Conservation (phyloP, 2,329 filamentous ascomycete species). For the Pseudocercospora macadamiae region DNA sequence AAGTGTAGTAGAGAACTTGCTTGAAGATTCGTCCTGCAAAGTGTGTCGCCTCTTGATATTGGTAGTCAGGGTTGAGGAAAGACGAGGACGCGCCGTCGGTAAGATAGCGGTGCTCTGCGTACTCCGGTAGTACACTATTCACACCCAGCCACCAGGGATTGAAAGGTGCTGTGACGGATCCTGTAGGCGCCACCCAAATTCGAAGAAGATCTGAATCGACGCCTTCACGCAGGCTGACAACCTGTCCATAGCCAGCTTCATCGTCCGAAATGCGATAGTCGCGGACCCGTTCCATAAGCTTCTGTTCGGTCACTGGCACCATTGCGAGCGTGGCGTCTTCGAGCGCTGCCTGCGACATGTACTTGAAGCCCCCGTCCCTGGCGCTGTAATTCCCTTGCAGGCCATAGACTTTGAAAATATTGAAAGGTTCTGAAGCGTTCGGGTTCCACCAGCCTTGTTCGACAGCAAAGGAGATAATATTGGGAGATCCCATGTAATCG, state of each 20-base stretch:
- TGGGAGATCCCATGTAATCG: slow-evolving; percentile 40
- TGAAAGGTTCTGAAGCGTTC: slow-evolving; percentile 38
- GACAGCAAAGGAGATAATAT: slow-evolving; percentile 41
- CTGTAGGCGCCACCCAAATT: slow-evolving; percentile 41
- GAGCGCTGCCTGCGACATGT: slow-evolving; percentile 42
- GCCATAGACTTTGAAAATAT: slow-evolving; percentile 43
- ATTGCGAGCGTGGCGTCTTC: slow-evolving; percentile 45
- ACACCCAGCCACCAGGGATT: slow-evolving; percentile 42
- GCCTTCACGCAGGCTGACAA: slow-evolving; percentile 34
- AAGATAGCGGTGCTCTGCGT: slow-evolving; percentile 41
- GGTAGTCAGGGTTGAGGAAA: slow-evolving; percentile 40
- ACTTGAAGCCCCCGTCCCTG: slow-evolving; percentile 41
- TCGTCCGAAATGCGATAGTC: slow-evolving; percentile 42
- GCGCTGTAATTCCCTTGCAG: slow-evolving; percentile 37
- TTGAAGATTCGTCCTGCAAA: slow-evolving; percentile 28
- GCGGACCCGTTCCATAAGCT: slow-evolving; percentile 48
- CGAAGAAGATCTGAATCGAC: slow-evolving; percentile 39
- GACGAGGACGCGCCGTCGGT: slow-evolving; percentile 39
- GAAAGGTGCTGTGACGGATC: slow-evolving; percentile 41
- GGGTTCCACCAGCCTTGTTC: slow-evolving; percentile 42
- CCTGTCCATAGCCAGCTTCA: slow-evolving; percentile 42
- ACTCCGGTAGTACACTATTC: slow-evolving; percentile 36
- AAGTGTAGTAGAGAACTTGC: slow-evolving; percentile 28
- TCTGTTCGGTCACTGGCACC: slow-evolving; percentile 53
- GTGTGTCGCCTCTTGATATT: slow-evolving; percentile 29